Percentiles rank a stretch among this genome's conserved stretches.
Evolutionary conservation across 192 early-diverging fungal genomes (phyloP).

Genomic region (Phycomyces blakesleeanus): DNA sequence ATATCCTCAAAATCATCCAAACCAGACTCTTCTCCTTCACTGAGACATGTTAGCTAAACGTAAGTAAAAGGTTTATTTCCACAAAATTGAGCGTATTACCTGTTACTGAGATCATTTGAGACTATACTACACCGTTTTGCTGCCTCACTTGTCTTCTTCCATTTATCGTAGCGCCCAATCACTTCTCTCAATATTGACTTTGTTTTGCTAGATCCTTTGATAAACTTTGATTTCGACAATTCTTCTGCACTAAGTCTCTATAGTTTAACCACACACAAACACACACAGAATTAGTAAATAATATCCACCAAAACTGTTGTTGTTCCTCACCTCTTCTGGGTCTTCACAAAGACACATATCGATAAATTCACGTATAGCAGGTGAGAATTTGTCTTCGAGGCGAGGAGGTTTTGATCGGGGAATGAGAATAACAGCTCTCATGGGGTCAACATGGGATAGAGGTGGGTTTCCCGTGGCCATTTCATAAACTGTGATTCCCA

Average conservation of each 20-base stretch:
- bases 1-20: slow-evolving; percentile 42
- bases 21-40: slow-evolving; percentile 42
- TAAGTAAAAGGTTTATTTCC: neutral
- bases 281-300: neutral
- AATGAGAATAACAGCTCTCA: slow-evolving; percentile 85
- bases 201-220: slow-evolving; percentile 54
- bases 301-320: neutral
- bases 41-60: slow-evolving; percentile 14
- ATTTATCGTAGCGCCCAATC: slow-evolving; percentile 58
- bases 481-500: slow-evolving; percentile 97
- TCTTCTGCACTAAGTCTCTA: slow-evolving; percentile 87
- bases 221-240: slow-evolving; percentile 77
- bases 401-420: slow-evolving; percentile 77
- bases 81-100: slow-evolving; percentile 13
- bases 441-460: slow-evolving; percentile 84
- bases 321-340: slow-evolving; percentile 63
- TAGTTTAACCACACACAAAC: no score
- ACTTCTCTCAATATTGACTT: slow-evolving; percentile 58
- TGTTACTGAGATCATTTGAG: slow-evolving; percentile 21
- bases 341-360: slow-evolving; percentile 80
- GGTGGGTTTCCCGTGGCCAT: slow-evolving; percentile 95
- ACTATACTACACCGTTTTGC: slow-evolving; percentile 18
- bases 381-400: slow-evolving; percentile 76
- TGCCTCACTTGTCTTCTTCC: slow-evolving; percentile 44
- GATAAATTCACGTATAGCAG: slow-evolving; percentile 87